Conservation (phyloP, 495 filamentous ascomycete genomes). For the Stereocaulon alpinum region DNA sequence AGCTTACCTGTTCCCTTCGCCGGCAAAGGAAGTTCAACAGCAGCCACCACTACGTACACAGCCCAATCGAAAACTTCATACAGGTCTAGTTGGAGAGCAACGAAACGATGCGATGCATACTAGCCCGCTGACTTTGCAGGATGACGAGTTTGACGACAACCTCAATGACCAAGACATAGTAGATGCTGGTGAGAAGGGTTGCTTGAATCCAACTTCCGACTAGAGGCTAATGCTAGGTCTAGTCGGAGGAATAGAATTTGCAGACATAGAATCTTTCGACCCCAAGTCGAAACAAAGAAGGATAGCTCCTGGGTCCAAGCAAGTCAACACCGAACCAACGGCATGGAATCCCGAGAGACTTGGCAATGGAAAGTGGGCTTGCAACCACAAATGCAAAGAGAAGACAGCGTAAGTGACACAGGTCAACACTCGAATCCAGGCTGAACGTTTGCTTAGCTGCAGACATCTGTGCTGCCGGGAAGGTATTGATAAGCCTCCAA, state of each 20-base stretch:
- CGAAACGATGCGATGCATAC: conserved; percentile 10
- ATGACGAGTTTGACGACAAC: conserved; percentile 46
- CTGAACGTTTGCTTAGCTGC: conserved; percentile 36
- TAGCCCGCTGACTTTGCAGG: conserved; percentile 8
- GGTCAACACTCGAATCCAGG: neutral
- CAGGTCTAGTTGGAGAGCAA: conserved; percentile 10
- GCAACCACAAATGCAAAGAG: conserved; percentile 75
- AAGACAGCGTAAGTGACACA: conserved; percentile 43
- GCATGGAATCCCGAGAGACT: conserved; percentile 44
- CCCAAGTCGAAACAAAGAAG: neutral
- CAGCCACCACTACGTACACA: neutral
- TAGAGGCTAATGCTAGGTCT: neutral
- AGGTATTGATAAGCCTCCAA: conserved; percentile 69
- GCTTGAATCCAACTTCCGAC: neutral
- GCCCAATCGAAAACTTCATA: neutral
- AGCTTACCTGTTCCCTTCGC: conserved; percentile 39
- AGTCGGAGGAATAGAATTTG: conserved; percentile 27
- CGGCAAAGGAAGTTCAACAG: conserved; percentile 8
- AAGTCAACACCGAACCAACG: conserved; percentile 11
- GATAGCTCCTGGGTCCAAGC: neutral
- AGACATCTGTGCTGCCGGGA: conserved; percentile 86
- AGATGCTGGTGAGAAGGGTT: conserved; percentile 24
- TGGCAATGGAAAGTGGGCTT: conserved; percentile 76
- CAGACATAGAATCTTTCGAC: conserved; percentile 37
- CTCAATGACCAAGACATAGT: conserved; percentile 48